phyloP scores from a whole-genome alignment of 176 grass and related monocot species.

The Oryza rufipogon region DNA sequence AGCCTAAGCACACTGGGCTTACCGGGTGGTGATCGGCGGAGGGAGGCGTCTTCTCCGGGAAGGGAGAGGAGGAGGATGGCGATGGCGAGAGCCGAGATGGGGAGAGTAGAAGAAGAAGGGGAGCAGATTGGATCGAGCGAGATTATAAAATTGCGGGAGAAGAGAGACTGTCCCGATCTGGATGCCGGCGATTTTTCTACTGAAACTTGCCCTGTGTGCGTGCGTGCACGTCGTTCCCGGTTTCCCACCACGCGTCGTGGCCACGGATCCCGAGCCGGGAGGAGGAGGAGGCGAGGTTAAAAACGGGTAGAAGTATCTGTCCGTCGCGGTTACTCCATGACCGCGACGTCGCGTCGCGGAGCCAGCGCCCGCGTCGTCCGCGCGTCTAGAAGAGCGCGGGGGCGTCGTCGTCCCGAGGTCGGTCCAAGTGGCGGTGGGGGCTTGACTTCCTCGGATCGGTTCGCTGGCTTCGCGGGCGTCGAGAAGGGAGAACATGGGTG shows the following conservation, averaged over 20 bases:
- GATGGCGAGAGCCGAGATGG: background rate
- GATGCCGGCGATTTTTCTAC: constrained; percentile 14
- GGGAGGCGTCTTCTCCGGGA: background rate
- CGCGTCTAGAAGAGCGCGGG: background rate
- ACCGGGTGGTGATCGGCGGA: background rate
- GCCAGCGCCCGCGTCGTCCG: background rate
- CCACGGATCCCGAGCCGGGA: background rate
- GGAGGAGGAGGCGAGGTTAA: background rate
- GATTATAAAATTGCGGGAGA: background rate
- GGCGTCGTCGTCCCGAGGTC: background rate
- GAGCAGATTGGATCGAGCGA: constrained; percentile 28
- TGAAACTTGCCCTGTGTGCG: background rate
- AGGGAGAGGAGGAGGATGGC: background rate
- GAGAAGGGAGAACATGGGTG: constrained; percentile 20
- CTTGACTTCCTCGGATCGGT: background rate
- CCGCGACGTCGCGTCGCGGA: background rate
- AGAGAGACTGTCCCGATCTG: background rate
- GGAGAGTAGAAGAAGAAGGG: background rate
- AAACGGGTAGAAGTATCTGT: background rate
- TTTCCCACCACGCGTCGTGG: background rate
- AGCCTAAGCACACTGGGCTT: constrained; percentile 16
- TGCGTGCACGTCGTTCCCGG: background rate
- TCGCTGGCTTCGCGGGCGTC: constrained; percentile 6
- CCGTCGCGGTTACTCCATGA: background rate
- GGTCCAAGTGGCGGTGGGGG: background rate